Conservation (phyloP, 2,329 filamentous ascomycete species). For the Canariomyces notabilis region DNA sequence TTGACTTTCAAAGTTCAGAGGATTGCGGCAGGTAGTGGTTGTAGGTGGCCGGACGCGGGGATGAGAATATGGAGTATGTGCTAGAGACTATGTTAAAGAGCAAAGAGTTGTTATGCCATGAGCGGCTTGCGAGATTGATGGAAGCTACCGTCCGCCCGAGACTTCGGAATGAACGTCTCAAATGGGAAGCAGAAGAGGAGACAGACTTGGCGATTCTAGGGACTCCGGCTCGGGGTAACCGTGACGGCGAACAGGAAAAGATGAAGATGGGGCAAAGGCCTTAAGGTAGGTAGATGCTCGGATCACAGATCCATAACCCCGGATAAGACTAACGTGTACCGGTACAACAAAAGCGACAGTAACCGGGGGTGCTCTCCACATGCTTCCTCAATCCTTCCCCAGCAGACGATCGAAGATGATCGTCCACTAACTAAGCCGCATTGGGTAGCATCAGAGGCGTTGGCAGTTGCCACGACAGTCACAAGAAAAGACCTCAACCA, state of each 20-base stretch:
- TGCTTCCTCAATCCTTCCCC: background rate
- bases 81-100: background rate
- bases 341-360: background rate
- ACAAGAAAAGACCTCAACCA: too few relatives aligned
- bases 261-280: background rate
- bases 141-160: background rate
- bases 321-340: background rate
- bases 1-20: background rate
- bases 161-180: background rate
- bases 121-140: constrained; percentile 1
- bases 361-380: constrained; percentile 7
- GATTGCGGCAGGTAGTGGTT: background rate
- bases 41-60: background rate
- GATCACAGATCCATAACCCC: too few relatives aligned
- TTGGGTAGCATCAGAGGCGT: too few relatives aligned
- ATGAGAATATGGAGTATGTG: background rate
- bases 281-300: too few relatives aligned
- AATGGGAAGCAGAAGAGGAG: background rate
- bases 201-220: background rate
- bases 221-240: background rate
- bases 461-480: too few relatives aligned
- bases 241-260: background rate
- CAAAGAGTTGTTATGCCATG: too few relatives aligned
- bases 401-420: background rate
- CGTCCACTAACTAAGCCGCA: constrained; percentile 1